Base-by-base conservation (phyloP, 306 rosid genomes). In the Acacia crassicarpa region DNA sequence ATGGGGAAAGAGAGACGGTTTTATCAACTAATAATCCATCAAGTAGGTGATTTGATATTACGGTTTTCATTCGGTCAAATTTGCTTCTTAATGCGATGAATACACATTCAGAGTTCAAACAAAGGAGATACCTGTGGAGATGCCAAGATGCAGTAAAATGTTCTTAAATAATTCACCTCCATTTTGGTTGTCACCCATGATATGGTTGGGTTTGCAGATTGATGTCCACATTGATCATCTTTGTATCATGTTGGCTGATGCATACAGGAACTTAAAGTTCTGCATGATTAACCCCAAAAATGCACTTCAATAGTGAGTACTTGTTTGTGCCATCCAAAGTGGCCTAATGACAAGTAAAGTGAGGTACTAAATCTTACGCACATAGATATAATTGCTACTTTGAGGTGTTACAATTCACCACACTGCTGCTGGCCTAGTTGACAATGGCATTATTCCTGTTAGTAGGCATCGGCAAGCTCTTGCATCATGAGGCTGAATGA, bases 61-160 rank as follows among this genome's bases (percentile, higher is more conserved):
- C 77, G 10, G 30, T 80, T 84, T 6, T 10, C 40, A 54, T 80
- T 63, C 77, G 80, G 33, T 72, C 45, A 63, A 32, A 54, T 81
- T 56, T 78, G 49, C 53, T 12, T 70, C 66, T 44, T 56, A 51
- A 30, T 19, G 33, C 23, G 76, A 25, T 25, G 58, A 49, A 32
- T 43, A 45, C n/a, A 72, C 38, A 27, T 72, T 46, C 14, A 19
- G 56, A 53, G 25, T 33, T 51, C 65, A 33, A 30, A 58, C 53
- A 44, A n/a, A 43, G 66, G 66, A 76, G 72, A 68, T 68, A 38
- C 77, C 45, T n/a, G 48, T 67, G 27, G 41, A 23, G 56, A 51
- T 77, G 48, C 61, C 83, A 51, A 30, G 70, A 74, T 44, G 45
- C 76, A 27, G 7, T 19, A 0, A 46, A 46, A 46, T 4, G 12